A percentile compares a stretch with the other conserved stretches of the same genome.
phyloP scores from a whole-genome alignment of 495 filamentous ascomycete genomes.

The Daldinia grandis region DNA sequence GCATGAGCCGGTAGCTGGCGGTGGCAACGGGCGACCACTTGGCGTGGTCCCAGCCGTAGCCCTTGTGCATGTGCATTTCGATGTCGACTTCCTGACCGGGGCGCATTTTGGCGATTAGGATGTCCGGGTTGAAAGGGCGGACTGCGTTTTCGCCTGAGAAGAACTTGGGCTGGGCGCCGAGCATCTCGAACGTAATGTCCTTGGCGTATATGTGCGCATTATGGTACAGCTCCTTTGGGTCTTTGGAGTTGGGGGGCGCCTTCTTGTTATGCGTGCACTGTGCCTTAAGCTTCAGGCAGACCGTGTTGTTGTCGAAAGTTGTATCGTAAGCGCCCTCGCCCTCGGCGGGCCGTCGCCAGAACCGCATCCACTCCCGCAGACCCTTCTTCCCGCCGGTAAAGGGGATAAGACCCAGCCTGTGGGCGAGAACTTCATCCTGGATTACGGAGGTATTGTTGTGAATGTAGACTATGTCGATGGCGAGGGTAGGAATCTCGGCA shows the following conservation, averaged over 20 bases:
- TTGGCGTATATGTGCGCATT: conserved; percentile 87
- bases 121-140: conserved; percentile 84
- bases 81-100: conserved; percentile 87
- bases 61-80: conserved; percentile 89
- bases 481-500: conserved; percentile 91
- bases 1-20: conserved; percentile 88
- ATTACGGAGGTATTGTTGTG: conserved; percentile 96
- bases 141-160: conserved; percentile 74
- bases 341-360: conserved; percentile 65
- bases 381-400: conserved; percentile 79
- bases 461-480: conserved; percentile 91
- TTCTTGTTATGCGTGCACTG: conserved; percentile 79
- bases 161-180: conserved; percentile 73
- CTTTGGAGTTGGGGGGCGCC: conserved; percentile 72
- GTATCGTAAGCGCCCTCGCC: conserved; percentile 45
- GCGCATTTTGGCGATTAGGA: conserved; percentile 92
- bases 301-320: conserved; percentile 80
- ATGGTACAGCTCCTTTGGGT: conserved; percentile 83
- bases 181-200: conserved; percentile 77
- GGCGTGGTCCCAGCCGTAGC: conserved; percentile 92
- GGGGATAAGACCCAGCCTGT: conserved; percentile 89
- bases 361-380: conserved; percentile 76
- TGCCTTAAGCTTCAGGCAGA: conserved; percentile 74
- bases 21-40: conserved; percentile 98
- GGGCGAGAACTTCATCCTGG: conserved; percentile 93